phyloP scores from a whole-genome alignment of 164 flowering plant species.

The Hamamelis virginiana region DNA sequence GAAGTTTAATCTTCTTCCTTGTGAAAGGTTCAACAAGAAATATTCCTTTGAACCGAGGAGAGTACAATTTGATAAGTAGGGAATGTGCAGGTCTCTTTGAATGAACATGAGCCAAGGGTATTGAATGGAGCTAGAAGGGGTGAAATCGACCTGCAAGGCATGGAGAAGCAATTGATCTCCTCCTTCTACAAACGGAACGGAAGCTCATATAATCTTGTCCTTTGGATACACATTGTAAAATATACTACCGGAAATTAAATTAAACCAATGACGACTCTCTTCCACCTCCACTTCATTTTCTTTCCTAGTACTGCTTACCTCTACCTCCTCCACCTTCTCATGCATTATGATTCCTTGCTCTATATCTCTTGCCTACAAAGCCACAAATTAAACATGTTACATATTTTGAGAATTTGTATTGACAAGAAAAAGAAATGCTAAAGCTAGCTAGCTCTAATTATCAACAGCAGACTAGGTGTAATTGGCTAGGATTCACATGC shows the following conservation, averaged over 20 bases:
- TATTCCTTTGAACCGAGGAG: not conserved
- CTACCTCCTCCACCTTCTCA: too few species aligned
- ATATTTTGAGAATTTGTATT: too few species aligned
- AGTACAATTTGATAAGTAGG: not conserved
- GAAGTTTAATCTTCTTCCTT: not conserved
- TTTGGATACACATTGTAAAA: not conserved
- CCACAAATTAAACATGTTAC: not conserved
- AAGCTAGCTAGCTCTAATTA: too few species aligned
- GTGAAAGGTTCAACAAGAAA: conserved; percentile 2
- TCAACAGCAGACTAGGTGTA: too few species aligned
- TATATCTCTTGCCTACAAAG: not conserved
- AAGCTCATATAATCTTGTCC: not conserved
- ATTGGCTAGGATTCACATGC: too few species aligned
- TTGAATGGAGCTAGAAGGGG: not conserved
- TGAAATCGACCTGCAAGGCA: not conserved
- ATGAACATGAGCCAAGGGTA: not conserved
- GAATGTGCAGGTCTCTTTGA: not conserved
- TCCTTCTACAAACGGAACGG: not conserved
- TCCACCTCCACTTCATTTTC: not conserved
- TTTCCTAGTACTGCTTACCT: not conserved
- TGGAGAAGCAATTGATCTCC: not conserved
- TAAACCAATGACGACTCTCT: not conserved
- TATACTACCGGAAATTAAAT: not conserved
- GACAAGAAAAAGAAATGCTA: too few species aligned
- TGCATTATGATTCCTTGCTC: not conserved